Conservation (phyloP, 305 asterid species). For the Ajuga reptans region DNA sequence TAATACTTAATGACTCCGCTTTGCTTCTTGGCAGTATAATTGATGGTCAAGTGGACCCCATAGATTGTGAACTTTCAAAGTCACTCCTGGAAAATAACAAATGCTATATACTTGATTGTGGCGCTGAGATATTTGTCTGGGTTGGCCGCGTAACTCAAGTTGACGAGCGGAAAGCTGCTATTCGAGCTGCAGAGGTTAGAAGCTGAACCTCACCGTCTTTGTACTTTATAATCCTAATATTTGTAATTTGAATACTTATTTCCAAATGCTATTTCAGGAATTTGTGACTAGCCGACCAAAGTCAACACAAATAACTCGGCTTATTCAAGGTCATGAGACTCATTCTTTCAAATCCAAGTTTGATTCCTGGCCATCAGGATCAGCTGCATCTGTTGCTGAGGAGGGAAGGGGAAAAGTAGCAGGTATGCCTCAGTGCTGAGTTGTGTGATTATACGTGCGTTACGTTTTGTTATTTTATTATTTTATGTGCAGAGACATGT, state of each 20-base stretch:
- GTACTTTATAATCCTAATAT: background rate
- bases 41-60: conserved; percentile 50
- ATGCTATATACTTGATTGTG: conserved; percentile 86
- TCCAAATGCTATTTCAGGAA: conserved; percentile 45
- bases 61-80: conserved; percentile 80
- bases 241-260: conserved; percentile 18
- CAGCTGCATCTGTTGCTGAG: conserved; percentile 50
- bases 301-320: conserved; percentile 45
- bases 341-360: conserved; percentile 53
- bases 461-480: too few species aligned
- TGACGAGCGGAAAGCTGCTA: conserved; percentile 88
- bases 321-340: conserved; percentile 64
- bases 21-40: conserved; percentile 48
- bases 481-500: background rate
- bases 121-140: conserved; percentile 91
- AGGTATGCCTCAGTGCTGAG: conserved; percentile 30
- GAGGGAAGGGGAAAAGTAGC: conserved; percentile 84
- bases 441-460: background rate
- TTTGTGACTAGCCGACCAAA: conserved; percentile 61
- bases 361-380: conserved; percentile 51
- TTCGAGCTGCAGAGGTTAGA: conserved; percentile 78
- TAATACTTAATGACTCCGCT: conserved; percentile 4
- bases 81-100: conserved; percentile 69
- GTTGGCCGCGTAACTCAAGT: conserved; percentile 90
- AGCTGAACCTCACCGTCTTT: background rate